phyloP scores from a whole-genome alignment of 768 basidiomycete species.

The Boletus rubropictus region DNA sequence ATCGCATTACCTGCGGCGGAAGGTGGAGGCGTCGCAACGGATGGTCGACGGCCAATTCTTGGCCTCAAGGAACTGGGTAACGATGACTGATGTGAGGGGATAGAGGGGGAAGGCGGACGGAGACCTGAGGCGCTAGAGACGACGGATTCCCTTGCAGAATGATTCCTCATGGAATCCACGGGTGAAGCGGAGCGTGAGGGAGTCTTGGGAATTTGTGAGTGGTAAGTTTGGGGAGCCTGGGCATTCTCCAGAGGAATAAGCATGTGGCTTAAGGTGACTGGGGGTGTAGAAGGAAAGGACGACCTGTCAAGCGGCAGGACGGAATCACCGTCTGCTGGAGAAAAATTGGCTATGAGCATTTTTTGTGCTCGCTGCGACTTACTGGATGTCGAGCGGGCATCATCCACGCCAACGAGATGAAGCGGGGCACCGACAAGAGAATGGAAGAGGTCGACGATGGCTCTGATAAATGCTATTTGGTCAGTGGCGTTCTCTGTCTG shows the following conservation, averaged over 20 bases:
- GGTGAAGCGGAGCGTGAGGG: conserved; percentile 41
- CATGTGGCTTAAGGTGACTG: conserved; percentile 2
- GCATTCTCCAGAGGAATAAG: conserved; percentile 16
- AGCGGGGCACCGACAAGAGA: conserved; percentile 42
- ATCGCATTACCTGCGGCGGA: conserved; percentile 22
- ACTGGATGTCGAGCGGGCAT: conserved; percentile 29
- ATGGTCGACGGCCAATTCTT: conserved; percentile 37
- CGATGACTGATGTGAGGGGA: conserved; percentile 16
- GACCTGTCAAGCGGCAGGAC: not conserved
- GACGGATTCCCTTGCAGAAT: conserved; percentile 23
- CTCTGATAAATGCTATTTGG: conserved; percentile 65
- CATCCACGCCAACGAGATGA: conserved; percentile 54
- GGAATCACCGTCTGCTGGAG: conserved; percentile 14
- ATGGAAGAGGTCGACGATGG: conserved; percentile 58
- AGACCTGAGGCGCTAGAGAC: conserved; percentile 10
- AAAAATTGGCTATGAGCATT: conserved; percentile 6
- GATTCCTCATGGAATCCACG: conserved; percentile 23
- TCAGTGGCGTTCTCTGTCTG: conserved; percentile 71
- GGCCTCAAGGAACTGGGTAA: conserved; percentile 31
- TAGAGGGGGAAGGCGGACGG: conserved; percentile 23
- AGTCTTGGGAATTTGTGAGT: conserved; percentile 22
- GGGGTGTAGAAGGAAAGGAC: not conserved
- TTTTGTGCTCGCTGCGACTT: conserved; percentile 9
- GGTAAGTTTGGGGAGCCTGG: conserved; percentile 20
- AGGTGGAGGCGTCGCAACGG: conserved; percentile 37